phyloP scores from a whole-genome alignment of 805 yeast species.

The Metschnikowia similis region DNA sequence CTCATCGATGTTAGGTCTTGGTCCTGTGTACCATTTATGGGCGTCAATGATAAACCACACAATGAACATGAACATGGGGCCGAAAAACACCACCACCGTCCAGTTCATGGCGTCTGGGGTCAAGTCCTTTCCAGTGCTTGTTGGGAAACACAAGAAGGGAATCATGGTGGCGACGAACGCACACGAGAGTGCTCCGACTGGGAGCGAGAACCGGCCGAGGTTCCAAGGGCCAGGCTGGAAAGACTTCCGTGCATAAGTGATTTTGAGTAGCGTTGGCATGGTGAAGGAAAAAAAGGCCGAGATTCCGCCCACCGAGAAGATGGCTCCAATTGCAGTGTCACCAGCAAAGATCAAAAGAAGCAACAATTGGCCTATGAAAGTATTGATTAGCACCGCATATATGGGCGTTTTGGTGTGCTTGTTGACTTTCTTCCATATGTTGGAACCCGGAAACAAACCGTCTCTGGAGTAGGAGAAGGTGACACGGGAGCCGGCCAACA shows the following conservation, averaged over 20 bases:
- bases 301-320: conserved; percentile 70
- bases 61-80: conserved; percentile 50
- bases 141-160: conserved; percentile 59
- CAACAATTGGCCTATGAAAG: conserved; percentile 50
- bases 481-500: conserved; percentile 65
- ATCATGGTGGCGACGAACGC: conserved; percentile 52
- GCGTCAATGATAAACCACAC: conserved; percentile 52
- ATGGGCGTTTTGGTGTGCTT: conserved; percentile 56
- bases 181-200: conserved; percentile 46
- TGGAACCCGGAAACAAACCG: conserved; percentile 59
- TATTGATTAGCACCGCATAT: conserved; percentile 59
- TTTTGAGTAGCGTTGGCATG: conserved; percentile 57
- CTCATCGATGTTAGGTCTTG: conserved; percentile 42
- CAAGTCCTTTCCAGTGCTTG: conserved; percentile 30
- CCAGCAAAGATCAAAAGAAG: conserved; percentile 60
- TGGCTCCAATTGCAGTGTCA: conserved; percentile 62
- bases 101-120: conserved; percentile 53
- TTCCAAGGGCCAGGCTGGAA: conserved; percentile 68
- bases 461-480: conserved; percentile 67
- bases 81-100: conserved; percentile 54
- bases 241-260: conserved; percentile 47
- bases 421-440: conserved; percentile 47
- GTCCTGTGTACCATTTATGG: conserved; percentile 58
- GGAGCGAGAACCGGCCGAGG: conserved; percentile 50
- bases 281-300: conserved; percentile 64